Conservation (phyloP, 2,329 filamentous ascomycete species). For the Pseudogymnoascus sp. region DNA sequence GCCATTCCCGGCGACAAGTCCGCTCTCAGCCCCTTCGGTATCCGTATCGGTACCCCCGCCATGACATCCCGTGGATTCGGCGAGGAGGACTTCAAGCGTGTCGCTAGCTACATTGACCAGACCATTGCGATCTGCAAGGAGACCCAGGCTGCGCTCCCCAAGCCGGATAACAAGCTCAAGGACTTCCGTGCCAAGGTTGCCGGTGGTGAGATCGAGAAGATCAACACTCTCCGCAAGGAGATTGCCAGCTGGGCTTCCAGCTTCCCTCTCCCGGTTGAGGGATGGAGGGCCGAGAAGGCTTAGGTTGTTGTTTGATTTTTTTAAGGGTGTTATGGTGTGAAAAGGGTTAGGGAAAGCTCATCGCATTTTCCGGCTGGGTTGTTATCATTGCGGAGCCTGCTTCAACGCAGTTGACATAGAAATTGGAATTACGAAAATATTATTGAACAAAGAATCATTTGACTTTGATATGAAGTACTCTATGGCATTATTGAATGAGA, state of each 20-base stretch:
- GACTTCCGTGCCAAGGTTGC: constrained; percentile 96
- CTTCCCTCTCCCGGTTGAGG: constrained; percentile 87
- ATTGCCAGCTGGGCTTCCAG: constrained; percentile 77
- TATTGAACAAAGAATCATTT: neutral
- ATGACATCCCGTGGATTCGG: constrained; percentile 97
- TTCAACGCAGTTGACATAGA: constrained; percentile 13
- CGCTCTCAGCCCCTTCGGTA: constrained; percentile 85
- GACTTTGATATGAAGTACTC: neutral
- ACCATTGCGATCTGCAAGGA: constrained; percentile 86
- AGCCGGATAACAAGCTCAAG: constrained; percentile 98
- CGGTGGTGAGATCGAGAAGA: constrained; percentile 68
- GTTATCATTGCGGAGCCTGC: constrained; percentile 3
- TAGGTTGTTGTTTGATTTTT: constrained; percentile 1
- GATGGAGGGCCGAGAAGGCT: constrained; percentile 49
- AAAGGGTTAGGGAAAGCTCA: constrained; percentile 11
- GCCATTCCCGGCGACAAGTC: constrained; percentile 96
- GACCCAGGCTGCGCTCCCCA: constrained; percentile 75
- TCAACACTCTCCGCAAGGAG: constrained; percentile 81
- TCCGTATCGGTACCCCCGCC: constrained; percentile 92
- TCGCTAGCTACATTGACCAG: constrained; percentile 82
- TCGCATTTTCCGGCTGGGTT: constrained; percentile 7
- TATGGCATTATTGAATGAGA: neutral
- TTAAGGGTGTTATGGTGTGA: constrained; percentile 8
- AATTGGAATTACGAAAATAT: constrained; percentile 2
- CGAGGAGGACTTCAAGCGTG: constrained; percentile 82